Base-by-base conservation (phyloP, 2,329 filamentous ascomycete species). In the Monilinia fructigena region DNA sequence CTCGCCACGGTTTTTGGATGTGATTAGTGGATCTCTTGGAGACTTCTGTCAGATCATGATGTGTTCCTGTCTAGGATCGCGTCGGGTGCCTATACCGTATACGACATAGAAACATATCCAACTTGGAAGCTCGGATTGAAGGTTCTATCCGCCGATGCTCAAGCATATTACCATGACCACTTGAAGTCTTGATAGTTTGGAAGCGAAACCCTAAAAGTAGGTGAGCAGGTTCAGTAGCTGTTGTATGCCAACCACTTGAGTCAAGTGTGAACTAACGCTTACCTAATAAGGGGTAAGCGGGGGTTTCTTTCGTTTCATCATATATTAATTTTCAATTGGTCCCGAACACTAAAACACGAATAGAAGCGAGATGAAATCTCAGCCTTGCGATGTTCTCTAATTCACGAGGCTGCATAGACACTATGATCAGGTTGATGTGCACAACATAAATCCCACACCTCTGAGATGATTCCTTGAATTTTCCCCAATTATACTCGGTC, bases 361-460 rank as follows among this genome's bases (percentile, higher is more conserved):
- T 5, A 28, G 10, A 26, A 58, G 20, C n/a, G 11, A 58, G n/a
- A 58, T 23, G 20, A 48, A 7, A 12, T 20, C 20, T 38, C 56
- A 60, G 56, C 56, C 56, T 60, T 60, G 56, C 1, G 26, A 48
- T 12, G 18, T 42, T 3, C 18, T 23, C n/a, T 3, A 50, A 18
- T n/a, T 42, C 40, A 56, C 55, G 23, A 60, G 56, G 56, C 56
- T 48, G 42, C n/a, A 10, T 18, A 31, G 18, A 48, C 42, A 47
- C 5, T 14, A 35, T 35, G 12, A 23, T 47, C 26, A 7, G 20
- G n/a, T 45, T 18, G 42, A 58, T 45, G 38, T 23, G 47, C 55
- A 59, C 55, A 59, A 28, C 40, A 59, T 58, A 16, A 16, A 42
- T 45, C 31, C 31, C 31, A 35, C 31, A 35, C 4, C 31, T 35